Percentiles rank a stretch among this genome's conserved stretches.
Conservation (phyloP, 1,284 basidiomycete genomes). For the Lentinula novae-zelandiae region DNA sequence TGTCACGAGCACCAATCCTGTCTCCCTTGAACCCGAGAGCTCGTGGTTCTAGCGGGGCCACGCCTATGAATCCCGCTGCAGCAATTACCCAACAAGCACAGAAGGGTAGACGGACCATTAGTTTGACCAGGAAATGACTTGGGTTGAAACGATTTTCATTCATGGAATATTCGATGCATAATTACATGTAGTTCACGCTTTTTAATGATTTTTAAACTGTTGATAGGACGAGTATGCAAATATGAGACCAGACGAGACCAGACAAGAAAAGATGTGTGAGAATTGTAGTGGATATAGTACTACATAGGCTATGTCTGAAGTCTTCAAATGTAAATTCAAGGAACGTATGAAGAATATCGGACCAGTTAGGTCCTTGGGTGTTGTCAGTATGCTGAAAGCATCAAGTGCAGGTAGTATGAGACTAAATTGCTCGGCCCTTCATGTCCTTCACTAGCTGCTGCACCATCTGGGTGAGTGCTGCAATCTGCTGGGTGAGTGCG, state of each 20-base stretch:
- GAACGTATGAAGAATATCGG: too few relatives aligned
- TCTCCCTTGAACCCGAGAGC: conserved; percentile 74
- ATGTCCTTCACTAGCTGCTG: neutral
- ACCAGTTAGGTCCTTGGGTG: too few relatives aligned
- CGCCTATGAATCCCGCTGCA: conserved; percentile 26
- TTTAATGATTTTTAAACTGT: neutral
- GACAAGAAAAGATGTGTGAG: too few relatives aligned
- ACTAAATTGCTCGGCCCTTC: too few relatives aligned
- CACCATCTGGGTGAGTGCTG: neutral
- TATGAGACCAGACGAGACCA: neutral
- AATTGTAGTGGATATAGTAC: too few relatives aligned
- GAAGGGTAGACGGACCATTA: conserved; percentile 47
- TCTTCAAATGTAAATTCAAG: too few relatives aligned
- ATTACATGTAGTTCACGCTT: neutral
- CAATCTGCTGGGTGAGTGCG: neutral
- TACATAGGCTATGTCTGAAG: too few relatives aligned
- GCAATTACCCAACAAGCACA: conserved; percentile 38
- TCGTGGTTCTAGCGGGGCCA: conserved; percentile 38
- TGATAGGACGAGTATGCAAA: neutral
- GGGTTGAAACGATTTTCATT: neutral
- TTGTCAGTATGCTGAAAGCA: too few relatives aligned
- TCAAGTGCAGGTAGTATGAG: too few relatives aligned
- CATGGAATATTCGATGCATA: neutral
- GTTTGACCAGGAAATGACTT: conserved; percentile 38
- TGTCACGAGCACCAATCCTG: conserved; percentile 35